Evolutionary conservation across 495 filamentous ascomycete species (phyloP).

Genomic region (Aspergillus olivimuriae): DNA sequence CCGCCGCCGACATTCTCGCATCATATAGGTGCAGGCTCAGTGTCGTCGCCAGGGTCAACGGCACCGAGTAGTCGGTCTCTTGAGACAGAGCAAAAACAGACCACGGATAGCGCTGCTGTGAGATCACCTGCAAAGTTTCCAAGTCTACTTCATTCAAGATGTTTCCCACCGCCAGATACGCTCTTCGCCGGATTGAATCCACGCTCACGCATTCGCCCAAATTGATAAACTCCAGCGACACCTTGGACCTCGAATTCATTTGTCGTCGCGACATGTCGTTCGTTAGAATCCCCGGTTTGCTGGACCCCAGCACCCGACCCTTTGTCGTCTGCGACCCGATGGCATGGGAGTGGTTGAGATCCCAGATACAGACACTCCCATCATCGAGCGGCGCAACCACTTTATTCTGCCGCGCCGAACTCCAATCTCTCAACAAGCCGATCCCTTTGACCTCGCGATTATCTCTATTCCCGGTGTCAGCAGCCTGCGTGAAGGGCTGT

Average conservation of each 20-base stretch:
- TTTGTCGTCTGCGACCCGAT: slow-evolving; percentile 34
- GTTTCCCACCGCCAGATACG: slow-evolving; percentile 72
- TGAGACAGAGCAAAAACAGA: slow-evolving; percentile 79
- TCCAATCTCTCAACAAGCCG: slow-evolving; percentile 52
- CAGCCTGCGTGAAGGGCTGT: slow-evolving; percentile 37
- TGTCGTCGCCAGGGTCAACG: slow-evolving; percentile 81
- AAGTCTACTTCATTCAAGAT: slow-evolving; percentile 78
- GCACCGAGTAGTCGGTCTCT: slow-evolving; percentile 58
- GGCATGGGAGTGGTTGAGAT: slow-evolving; percentile 56
- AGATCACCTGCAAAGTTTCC: slow-evolving; percentile 64
- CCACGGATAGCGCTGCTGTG: slow-evolving; percentile 70
- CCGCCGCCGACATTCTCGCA: slow-evolving; percentile 44
- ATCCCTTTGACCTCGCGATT: slow-evolving; percentile 54
- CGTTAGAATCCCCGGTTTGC: slow-evolving; percentile 57
- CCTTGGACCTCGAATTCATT: slow-evolving; percentile 34
- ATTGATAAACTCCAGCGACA: slow-evolving; percentile 54
- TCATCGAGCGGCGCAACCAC: slow-evolving; percentile 78
- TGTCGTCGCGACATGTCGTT: slow-evolving; percentile 36
- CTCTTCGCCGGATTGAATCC: slow-evolving; percentile 61
- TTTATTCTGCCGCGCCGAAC: slow-evolving; percentile 41
- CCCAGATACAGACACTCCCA: slow-evolving; percentile 81
- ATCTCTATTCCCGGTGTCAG: slow-evolving; percentile 30
- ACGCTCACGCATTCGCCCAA: slow-evolving; percentile 80
- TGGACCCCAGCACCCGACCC: slow-evolving; percentile 60
- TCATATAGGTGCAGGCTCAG: slow-evolving; percentile 82